These are phyloP conservation scores for Tremella yokohamensis DNA, from an alignment of 768 basidiomycete genomes.

Conservation along the genomic window DNA sequence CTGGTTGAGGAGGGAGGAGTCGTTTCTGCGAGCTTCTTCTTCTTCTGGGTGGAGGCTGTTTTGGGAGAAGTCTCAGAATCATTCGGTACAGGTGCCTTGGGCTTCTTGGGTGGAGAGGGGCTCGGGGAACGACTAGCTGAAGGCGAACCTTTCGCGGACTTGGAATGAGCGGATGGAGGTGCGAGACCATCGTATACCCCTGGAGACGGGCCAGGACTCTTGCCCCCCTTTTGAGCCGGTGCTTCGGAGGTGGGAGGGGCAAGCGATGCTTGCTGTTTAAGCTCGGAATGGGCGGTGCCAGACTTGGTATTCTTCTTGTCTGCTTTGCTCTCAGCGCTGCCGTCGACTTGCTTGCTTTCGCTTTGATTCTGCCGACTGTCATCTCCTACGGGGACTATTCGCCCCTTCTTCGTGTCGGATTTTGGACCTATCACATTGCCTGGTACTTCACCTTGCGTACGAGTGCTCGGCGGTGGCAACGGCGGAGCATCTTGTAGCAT, in stretches of 20 bases:
- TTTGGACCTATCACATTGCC: neutral
- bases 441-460: neutral
- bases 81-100: no score
- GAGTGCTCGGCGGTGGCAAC: neutral
- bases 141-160: no score
- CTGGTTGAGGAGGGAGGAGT: no score
- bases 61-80: no score
- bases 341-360: neutral
- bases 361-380: no score
- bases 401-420: neutral
- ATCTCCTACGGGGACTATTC: neutral
- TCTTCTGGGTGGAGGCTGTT: no score
- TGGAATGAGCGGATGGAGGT: neutral
- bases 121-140: no score
- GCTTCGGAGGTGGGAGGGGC: neutral
- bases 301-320: neutral
- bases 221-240: neutral
- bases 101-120: no score
- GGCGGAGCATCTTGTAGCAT: neutral
- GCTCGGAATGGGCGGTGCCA: neutral
- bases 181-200: neutral
- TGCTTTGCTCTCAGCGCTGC: neutral
- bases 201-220: neutral
- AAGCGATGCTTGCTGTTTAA: neutral
- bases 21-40: no score